Evolutionary conservation across 345 rosid species (phyloP).

Genomic region (Turnera subulata): DNA sequence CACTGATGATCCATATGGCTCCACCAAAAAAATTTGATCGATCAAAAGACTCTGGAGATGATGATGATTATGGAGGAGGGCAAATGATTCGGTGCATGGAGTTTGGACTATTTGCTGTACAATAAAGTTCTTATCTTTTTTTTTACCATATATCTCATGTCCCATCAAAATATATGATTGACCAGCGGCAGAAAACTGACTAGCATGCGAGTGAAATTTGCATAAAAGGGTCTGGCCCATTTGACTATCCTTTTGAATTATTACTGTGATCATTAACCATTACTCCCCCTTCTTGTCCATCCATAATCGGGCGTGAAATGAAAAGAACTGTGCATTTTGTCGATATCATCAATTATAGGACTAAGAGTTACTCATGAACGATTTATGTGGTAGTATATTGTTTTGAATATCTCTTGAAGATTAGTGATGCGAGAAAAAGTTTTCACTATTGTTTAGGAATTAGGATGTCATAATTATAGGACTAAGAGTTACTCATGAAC

Average conservation of each 20-base stretch:
- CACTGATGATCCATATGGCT: slow-evolving; percentile 6
- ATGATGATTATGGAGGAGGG: slow-evolving; percentile 18
- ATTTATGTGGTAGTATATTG: too few species aligned
- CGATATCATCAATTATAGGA: too few species aligned
- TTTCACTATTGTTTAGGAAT: too few species aligned
- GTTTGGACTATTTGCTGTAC: neutral
- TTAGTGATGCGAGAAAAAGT: too few species aligned
- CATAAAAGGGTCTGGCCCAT: neutral
- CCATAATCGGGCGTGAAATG: too few species aligned
- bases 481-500: too few species aligned
- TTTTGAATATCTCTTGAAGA: too few species aligned
- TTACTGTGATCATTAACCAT: neutral
- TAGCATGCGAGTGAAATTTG: neutral
- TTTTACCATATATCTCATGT: neutral
- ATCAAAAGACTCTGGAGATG: slow-evolving; percentile 3
- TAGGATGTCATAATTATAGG: too few species aligned
- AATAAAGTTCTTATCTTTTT: neutral
- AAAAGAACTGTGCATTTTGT: too few species aligned
- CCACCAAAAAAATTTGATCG: slow-evolving; percentile 20
- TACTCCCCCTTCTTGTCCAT: too few species aligned
- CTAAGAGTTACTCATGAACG: too few species aligned
- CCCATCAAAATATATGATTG: neutral
- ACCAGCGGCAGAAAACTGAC: neutral
- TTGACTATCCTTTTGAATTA: too few species aligned
- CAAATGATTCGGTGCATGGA: slow-evolving; percentile 30